These are phyloP conservation scores for Neolentinus lepideus DNA, from an alignment of 1,284 basidiomycete species.

Conservation along the genomic window DNA sequence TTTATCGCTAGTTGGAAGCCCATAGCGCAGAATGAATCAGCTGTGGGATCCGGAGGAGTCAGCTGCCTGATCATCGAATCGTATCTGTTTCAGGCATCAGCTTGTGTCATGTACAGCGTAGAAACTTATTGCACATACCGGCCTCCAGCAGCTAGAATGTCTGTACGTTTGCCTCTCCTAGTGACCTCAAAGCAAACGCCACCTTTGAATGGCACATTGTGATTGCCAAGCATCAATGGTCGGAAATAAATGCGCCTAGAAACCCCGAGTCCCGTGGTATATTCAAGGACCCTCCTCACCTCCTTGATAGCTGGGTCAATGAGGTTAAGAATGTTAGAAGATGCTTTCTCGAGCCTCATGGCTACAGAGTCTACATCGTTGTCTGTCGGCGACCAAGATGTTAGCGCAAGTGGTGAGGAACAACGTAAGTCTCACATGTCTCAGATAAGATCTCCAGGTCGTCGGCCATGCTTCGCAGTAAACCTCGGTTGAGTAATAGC, in stretches of 20 bases:
- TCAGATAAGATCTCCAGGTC: slow-evolving; percentile 66
- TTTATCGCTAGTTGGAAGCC: slow-evolving; percentile 77
- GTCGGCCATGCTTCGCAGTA: slow-evolving; percentile 54
- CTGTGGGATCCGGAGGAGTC: slow-evolving; percentile 45
- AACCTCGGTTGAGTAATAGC: slow-evolving; percentile 56
- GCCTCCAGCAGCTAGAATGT: slow-evolving; percentile 77
- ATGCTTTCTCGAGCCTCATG: slow-evolving; percentile 51
- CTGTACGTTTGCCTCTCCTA: slow-evolving; percentile 55
- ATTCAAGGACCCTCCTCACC: slow-evolving; percentile 58
- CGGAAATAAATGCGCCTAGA: slow-evolving; percentile 55
- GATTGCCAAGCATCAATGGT: slow-evolving; percentile 64
- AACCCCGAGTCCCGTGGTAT: slow-evolving; percentile 57
- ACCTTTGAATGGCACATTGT: slow-evolving; percentile 60
- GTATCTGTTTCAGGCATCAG: slow-evolving; percentile 41
- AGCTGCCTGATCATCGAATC: slow-evolving; percentile 65
- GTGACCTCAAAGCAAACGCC: slow-evolving; percentile 75
- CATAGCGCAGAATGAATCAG: slow-evolving; percentile 55
- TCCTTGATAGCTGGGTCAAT: slow-evolving; percentile 49
- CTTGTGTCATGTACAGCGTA: not conserved
- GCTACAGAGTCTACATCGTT: slow-evolving; percentile 55
- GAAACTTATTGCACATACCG: slow-evolving; percentile 35
- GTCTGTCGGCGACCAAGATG: slow-evolving; percentile 28
- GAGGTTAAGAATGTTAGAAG: slow-evolving; percentile 39
- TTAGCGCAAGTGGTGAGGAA: not conserved
- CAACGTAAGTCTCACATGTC: slow-evolving; percentile 32